phyloP scores from a whole-genome alignment of 164 flowering plant species.

The Litsea cubeba region DNA sequence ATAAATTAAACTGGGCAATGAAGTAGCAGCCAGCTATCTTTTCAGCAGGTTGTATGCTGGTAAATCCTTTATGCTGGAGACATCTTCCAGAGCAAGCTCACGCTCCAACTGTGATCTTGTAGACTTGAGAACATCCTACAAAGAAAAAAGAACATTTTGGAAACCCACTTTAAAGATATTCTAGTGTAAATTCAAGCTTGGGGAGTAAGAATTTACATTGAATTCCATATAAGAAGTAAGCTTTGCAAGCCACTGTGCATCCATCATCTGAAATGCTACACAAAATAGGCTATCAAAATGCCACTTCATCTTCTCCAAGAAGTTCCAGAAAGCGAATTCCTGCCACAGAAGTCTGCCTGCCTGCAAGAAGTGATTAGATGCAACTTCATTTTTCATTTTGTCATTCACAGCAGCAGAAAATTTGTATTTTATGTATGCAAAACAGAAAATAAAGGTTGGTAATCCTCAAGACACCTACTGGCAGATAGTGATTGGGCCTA shows the following conservation, averaged over 20 bases:
- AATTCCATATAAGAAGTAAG: constrained; percentile 83
- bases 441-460: no score
- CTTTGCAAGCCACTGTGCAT: constrained; percentile 84
- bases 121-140: constrained; percentile 75
- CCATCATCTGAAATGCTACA: constrained; percentile 69
- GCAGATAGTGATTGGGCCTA: no score
- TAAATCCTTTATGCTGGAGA: constrained; percentile 48
- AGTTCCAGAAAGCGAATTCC: constrained; percentile 56
- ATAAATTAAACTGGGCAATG: no score
- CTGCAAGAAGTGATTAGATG: constrained; percentile 23
- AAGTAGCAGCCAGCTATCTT: neutral
- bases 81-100: constrained; percentile 60
- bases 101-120: constrained; percentile 71
- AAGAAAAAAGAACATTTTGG: neutral
- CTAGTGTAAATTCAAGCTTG: neutral
- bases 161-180: neutral
- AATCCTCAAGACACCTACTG: no score
- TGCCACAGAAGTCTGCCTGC: constrained; percentile 46
- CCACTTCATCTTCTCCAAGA: constrained; percentile 69
- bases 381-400: neutral
- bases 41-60: constrained; percentile 60
- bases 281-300: constrained; percentile 71
- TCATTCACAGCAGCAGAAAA: no score
- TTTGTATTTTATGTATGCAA: no score
- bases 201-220: no score